Evolutionary conservation across 2,329 filamentous ascomycete genomes (phyloP).

Genomic region (Endoconidiophora polonica): DNA sequence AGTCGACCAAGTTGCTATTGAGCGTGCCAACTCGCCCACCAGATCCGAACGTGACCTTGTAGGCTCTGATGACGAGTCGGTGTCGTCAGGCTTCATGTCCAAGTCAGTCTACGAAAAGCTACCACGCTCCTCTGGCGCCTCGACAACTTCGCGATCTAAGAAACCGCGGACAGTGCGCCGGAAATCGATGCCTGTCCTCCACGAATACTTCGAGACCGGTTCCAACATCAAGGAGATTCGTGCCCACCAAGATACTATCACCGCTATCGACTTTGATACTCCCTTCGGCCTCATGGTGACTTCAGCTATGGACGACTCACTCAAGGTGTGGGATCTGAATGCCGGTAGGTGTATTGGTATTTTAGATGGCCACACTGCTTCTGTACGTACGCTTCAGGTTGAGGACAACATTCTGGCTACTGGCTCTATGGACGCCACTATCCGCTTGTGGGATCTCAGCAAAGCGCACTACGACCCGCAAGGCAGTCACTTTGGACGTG

Average conservation of each 20-base stretch:
- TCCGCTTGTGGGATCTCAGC: conserved; percentile 79
- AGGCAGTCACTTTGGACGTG: conserved; percentile 41
- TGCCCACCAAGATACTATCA: conserved; percentile 76
- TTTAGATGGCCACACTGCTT: conserved; percentile 86
- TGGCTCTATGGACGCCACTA: conserved; percentile 85
- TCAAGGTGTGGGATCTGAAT: conserved; percentile 92
- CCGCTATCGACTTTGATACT: conserved; percentile 88
- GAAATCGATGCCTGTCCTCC: conserved; percentile 83
- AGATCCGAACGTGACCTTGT: conserved; percentile 37
- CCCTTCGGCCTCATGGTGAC: conserved; percentile 93
- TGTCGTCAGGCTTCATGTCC: conserved; percentile 59
- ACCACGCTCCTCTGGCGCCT: conserved; percentile 34
- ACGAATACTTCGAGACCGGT: conserved; percentile 87
- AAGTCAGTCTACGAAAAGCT: conserved; percentile 94
- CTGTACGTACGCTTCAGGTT: conserved; percentile 79
- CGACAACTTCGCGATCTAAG: conserved; percentile 33
- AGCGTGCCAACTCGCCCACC: conserved; percentile 32
- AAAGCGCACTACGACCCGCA: conserved; percentile 69
- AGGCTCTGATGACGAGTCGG: conserved; percentile 29
- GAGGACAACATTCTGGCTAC: conserved; percentile 93
- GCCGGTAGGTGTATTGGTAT: conserved; percentile 81
- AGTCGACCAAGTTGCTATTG: conserved; percentile 41
- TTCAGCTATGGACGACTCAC: conserved; percentile 79
- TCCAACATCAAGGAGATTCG: conserved; percentile 76
- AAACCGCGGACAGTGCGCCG: conserved; percentile 43